A percentile compares a stretch with the other conserved stretches of the same genome.
These are phyloP conservation scores for Schizosaccharomyces versatilis DNA, from an alignment of 1,139 yeast genomes.

Conservation along the genomic window DNA sequence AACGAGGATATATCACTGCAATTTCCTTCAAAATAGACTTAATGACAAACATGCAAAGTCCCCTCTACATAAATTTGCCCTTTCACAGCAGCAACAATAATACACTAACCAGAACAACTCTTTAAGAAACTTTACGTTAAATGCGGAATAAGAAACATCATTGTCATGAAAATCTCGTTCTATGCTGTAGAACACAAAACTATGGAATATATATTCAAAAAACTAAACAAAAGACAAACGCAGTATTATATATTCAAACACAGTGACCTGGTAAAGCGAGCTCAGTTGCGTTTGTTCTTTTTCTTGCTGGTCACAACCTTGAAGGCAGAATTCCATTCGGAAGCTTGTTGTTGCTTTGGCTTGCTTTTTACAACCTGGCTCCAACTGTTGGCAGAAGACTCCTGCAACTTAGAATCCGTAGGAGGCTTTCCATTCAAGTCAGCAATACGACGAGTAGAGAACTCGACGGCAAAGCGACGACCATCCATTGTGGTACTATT, in stretches of 20 bases:
- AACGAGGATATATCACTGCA: not conserved
- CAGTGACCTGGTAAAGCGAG: not conserved
- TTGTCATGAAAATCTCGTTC: not conserved
- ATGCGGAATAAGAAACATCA: too few relatives aligned
- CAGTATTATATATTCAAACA: not conserved
- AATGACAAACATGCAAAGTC: too few relatives aligned
- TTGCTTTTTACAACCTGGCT: constrained; percentile 16
- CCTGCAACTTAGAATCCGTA: constrained; percentile 28
- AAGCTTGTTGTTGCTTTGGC: constrained; percentile 16
- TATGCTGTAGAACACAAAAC: not conserved
- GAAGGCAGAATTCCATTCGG: constrained; percentile 50
- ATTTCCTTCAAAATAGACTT: too few relatives aligned
- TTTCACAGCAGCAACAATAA: too few relatives aligned
- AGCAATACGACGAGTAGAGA: constrained; percentile 47
- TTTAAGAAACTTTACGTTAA: too few relatives aligned
- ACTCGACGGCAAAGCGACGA: constrained; percentile 77
- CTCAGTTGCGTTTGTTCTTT: constrained; percentile 18
- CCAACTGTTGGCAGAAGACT: constrained; percentile 22
- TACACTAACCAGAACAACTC: too few relatives aligned
- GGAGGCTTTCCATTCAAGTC: constrained; percentile 3
- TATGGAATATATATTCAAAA: not conserved
- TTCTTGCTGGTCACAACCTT: constrained; percentile 49
- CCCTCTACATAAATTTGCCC: too few relatives aligned
- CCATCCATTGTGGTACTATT: constrained; percentile 89
- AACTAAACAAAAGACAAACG: not conserved